These are phyloP conservation scores for Trichoderma semiorbis DNA, from an alignment of 2,329 filamentous ascomycete genomes.

Conservation along the genomic window DNA sequence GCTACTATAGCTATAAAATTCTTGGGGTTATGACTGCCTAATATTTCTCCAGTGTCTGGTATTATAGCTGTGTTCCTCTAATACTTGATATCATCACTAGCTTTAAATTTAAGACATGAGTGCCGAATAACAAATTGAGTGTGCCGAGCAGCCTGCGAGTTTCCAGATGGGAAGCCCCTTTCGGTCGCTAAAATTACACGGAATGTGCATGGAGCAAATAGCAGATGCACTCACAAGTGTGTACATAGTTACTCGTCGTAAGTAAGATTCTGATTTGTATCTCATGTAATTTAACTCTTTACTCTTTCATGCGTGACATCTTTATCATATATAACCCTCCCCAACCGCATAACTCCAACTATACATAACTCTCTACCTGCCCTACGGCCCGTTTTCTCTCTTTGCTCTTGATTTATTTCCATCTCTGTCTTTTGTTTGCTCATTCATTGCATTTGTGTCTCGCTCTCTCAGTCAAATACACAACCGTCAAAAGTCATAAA, in stretches of 20 bases:
- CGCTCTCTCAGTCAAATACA: not conserved
- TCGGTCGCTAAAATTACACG: not conserved
- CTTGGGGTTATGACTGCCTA: no score
- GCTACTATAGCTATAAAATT: not conserved
- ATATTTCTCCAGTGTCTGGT: no score
- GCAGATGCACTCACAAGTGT: not conserved
- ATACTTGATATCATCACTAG: no score
- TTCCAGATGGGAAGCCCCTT: not conserved
- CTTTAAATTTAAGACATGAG: not conserved
- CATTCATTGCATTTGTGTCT: not conserved
- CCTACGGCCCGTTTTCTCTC: not conserved
- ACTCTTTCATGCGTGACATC: constrained; percentile 17
- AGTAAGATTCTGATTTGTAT: constrained; percentile 1
- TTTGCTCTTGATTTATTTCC: constrained; percentile 2
- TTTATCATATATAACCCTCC: constrained; percentile 15
- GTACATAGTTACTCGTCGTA: not conserved
- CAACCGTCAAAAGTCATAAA: constrained; percentile 14
- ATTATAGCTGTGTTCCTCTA: no score
- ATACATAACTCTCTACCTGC: not conserved
- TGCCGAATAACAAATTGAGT: not conserved
- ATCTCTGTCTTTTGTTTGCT: constrained; percentile 5
- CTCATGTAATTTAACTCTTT: constrained; percentile 10
- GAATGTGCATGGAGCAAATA: not conserved
- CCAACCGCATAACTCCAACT: constrained; percentile 12
- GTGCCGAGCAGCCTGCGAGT: not conserved